These are phyloP conservation scores for Dothideomycetes sp. DNA, from an alignment of 2,329 filamentous ascomycete genomes.

Conservation along the genomic window DNA sequence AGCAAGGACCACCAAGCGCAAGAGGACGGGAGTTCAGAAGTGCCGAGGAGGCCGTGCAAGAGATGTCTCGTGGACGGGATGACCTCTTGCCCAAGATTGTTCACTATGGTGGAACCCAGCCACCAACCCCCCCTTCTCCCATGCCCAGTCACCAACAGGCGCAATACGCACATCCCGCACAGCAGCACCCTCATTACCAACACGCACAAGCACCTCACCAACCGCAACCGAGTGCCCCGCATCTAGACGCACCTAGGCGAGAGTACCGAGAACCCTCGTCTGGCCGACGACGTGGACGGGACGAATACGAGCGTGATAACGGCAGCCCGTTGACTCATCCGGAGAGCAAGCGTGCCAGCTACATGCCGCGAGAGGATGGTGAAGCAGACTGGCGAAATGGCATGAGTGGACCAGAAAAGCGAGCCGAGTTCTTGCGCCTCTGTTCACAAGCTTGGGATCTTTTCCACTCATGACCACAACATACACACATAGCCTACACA, in stretches of 20 bases:
- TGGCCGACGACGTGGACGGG: conserved; percentile 64
- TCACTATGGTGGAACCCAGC: conserved; percentile 89
- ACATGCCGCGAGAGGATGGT: conserved; percentile 3
- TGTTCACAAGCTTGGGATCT: conserved; percentile 92
- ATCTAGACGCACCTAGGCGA: conserved; percentile 5
- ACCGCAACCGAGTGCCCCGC: conserved; percentile 13
- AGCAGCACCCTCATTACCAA: conserved; percentile 9
- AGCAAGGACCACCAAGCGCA: conserved; percentile 39
- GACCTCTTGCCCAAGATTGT: conserved; percentile 88
- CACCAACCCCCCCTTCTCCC: conserved; percentile 80
- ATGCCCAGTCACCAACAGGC: conserved; percentile 33
- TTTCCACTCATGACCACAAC: conserved; percentile 52
- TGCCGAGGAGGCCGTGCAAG: conserved; percentile 87
- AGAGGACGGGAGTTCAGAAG: conserved; percentile 83
- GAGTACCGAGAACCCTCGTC: conserved; percentile 16
- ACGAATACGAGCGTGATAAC: conserved; percentile 84
- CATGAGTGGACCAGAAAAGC: conserved; percentile 78
- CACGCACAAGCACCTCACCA: conserved; percentile 11
- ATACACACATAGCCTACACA: too few species aligned
- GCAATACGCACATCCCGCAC: conserved; percentile 7
- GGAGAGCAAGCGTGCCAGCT: conserved; percentile 43
- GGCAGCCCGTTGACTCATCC: conserved; percentile 74
- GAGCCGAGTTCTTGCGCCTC: conserved; percentile 79
- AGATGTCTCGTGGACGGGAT: conserved; percentile 80
- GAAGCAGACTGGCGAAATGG: conserved; percentile 53